These are phyloP conservation scores for Tripidium arundinaceum DNA, from an alignment of 202 grass and related monocot species.

Conservation along the genomic window DNA sequence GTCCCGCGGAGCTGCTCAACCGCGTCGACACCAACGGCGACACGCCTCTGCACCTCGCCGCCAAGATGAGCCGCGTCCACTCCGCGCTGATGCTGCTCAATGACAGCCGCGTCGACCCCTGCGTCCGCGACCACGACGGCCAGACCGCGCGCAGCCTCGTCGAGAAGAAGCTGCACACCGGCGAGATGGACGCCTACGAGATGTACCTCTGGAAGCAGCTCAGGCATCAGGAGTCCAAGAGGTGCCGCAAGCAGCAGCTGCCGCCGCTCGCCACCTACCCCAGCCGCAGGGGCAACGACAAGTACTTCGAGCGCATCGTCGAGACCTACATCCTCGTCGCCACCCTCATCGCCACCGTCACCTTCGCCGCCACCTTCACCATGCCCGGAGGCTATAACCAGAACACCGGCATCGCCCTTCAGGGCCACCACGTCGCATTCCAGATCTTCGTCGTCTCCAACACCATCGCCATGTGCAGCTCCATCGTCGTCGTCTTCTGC, in stretches of 20 bases:
- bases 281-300: neutral
- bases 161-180: constrained; percentile 9
- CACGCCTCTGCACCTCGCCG: neutral
- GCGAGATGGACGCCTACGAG: constrained; percentile 37
- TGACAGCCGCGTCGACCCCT: constrained; percentile 47
- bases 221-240: constrained; percentile 38
- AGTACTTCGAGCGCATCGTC: constrained; percentile 43
- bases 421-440: constrained; percentile 27
- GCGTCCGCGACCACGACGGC: constrained; percentile 35
- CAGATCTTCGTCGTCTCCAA: constrained; percentile 60
- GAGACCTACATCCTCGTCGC: constrained; percentile 47
- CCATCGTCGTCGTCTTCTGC: neutral
- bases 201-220: constrained; percentile 51
- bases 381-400: constrained; percentile 55
- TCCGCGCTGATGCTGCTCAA: constrained; percentile 10
- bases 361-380: constrained; percentile 62
- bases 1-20: neutral
- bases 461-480: constrained; percentile 67
- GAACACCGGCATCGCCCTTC: constrained; percentile 25
- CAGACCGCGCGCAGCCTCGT: constrained; percentile 43
- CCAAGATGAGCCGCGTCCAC: neutral
- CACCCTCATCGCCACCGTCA: constrained; percentile 69
- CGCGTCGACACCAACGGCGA: neutral
- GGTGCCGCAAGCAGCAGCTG: constrained; percentile 40
- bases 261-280: constrained; percentile 26